Conservation (phyloP, 495 filamentous ascomycete species). For the Echria macrotheca region DNA sequence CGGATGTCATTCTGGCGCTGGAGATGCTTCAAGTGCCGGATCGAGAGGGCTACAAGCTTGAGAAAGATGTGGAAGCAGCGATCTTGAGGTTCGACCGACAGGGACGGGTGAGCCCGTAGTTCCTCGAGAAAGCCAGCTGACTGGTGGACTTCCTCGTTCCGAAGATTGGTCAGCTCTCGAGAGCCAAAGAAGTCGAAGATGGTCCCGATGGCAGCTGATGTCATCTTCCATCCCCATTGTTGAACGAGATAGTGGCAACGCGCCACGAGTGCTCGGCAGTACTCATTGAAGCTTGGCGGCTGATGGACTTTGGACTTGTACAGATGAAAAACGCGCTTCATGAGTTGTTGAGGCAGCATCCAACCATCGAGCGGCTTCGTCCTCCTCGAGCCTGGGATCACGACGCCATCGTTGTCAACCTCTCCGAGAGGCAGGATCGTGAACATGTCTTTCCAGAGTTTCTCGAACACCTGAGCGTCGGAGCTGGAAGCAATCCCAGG, state of each 20-base stretch:
- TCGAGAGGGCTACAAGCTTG: constrained; percentile 69
- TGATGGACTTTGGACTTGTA: constrained; percentile 55
- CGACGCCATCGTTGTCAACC: constrained; percentile 62
- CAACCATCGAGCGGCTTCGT: constrained; percentile 60
- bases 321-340: constrained; percentile 59
- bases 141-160: constrained; percentile 67
- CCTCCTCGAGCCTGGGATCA: constrained; percentile 53
- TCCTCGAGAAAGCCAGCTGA: constrained; percentile 76
- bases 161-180: constrained; percentile 65
- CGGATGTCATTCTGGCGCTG: constrained; percentile 67
- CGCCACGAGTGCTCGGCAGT: constrained; percentile 66
- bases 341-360: constrained; percentile 58
- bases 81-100: constrained; percentile 62
- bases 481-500: constrained; percentile 24
- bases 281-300: constrained; percentile 68
- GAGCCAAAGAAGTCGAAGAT: constrained; percentile 90
- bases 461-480: constrained; percentile 59
- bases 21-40: constrained; percentile 53
- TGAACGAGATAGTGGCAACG: constrained; percentile 75
- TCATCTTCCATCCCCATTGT: constrained; percentile 85
- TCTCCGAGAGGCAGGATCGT: constrained; percentile 70
- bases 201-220: constrained; percentile 65
- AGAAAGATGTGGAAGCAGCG: constrained; percentile 91
- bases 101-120: constrained; percentile 55
- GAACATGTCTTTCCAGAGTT: constrained; percentile 68